Conservation (phyloP, 306 rosid species). For the Rubus idaeus region DNA sequence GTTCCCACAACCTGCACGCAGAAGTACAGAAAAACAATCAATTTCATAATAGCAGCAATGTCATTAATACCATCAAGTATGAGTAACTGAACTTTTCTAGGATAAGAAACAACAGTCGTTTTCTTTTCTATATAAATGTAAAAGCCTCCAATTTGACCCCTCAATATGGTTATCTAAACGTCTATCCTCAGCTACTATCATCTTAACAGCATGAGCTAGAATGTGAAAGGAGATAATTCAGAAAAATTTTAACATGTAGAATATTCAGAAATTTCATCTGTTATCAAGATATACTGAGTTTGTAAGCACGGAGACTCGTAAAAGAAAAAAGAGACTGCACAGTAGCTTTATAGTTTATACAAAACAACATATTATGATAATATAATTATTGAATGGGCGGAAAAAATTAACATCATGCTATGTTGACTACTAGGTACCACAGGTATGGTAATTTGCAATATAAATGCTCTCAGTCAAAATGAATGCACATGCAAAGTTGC, state of each 20-base stretch:
- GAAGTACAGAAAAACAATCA: constrained; percentile 4
- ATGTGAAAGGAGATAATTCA: background rate
- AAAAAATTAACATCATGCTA: background rate
- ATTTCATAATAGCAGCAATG: constrained; percentile 6
- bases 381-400: background rate
- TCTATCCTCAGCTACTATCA: background rate
- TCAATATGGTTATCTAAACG: background rate
- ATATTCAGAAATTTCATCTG: background rate
- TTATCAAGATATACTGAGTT: background rate
- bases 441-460: no score
- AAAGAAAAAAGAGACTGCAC: background rate
- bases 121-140: background rate
- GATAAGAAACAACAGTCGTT: background rate
- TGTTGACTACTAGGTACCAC: no score
- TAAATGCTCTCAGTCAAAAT: no score
- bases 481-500: background rate
- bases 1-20: constrained; percentile 90
- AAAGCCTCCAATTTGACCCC: background rate
- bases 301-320: background rate
- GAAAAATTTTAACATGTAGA: background rate
- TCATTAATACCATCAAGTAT: background rate
- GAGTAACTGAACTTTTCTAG: background rate
- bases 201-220: background rate
- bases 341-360: background rate
- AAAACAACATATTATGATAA: background rate